These are phyloP conservation scores for Apiotrichum gamsii DNA, from an alignment of 1,284 basidiomycete genomes.

Conservation along the genomic window DNA sequence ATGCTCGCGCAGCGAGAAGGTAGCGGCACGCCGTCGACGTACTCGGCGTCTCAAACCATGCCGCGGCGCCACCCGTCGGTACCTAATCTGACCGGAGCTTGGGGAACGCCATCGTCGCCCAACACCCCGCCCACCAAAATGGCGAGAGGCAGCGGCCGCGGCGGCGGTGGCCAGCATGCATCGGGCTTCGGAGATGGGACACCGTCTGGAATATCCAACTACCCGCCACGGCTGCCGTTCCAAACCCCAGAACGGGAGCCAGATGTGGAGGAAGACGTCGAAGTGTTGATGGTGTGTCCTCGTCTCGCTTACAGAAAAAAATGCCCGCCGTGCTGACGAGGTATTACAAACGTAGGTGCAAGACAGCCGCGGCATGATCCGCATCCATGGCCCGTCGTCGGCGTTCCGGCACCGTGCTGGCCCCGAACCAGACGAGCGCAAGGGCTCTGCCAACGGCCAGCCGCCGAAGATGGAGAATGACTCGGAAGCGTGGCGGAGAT, in stretches of 20 bases:
- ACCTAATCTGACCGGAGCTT: too few relatives aligned
- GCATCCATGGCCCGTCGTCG: conserved; percentile 14
- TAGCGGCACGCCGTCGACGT: neutral
- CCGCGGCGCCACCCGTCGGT: too few relatives aligned
- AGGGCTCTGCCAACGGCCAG: neutral
- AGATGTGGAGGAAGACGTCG: conserved; percentile 8
- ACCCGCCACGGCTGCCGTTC: neutral
- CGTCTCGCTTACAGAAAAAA: too few relatives aligned
- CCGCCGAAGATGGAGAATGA: neutral
- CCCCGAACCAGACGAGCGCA: neutral
- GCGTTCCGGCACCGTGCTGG: conserved; percentile 9
- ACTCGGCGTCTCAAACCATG: neutral
- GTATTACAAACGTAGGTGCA: conserved; percentile 13
- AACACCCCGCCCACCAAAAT: too few relatives aligned
- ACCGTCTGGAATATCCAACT: neutral
- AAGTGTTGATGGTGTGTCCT: conserved; percentile 9
- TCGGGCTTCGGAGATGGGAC: neutral
- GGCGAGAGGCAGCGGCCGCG: neutral
- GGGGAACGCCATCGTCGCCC: too few relatives aligned
- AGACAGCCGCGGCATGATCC: conserved; percentile 13
- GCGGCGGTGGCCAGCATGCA: neutral
- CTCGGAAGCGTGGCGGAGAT: neutral
- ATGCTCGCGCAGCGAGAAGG: neutral
- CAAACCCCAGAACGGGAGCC: neutral
- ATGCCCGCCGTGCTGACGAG: too few relatives aligned